Evolutionary conservation across 1,139 yeast species (phyloP), one percentile per base, ranked within the genome.

Genomic region (Debaryomyces sp.): DNA sequence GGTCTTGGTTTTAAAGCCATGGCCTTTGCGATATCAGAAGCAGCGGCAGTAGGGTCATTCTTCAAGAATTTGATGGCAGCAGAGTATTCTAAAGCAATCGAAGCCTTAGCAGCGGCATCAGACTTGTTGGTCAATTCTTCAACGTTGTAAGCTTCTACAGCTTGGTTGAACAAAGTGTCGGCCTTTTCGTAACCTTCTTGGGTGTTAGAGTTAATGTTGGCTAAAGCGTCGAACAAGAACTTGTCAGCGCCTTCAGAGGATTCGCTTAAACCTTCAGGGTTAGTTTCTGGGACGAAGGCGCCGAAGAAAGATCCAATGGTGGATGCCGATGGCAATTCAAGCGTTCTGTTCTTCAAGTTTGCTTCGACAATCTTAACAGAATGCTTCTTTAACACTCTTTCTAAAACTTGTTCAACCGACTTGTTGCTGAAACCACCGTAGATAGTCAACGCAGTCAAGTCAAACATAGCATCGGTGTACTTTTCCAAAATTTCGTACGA

Each of bases 391-490:
- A 94, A 80, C 41, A 89, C 91, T 68, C 97, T 84, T 75, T 95
- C 98, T 62, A 95, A 84, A 49, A 89, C 82, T 56, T 82, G 80
- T 68, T 91, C 96, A 50, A 89, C 81, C 30, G 89, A 78, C 62
- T 85, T 85, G 67, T 89, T 89, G 61, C 83, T 82, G 71, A 89
- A 87, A 6, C 90, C 91, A 41, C 91, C 91, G 63, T 80, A 82
- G 54, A 87, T 77, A 35, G 92, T 83, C 63, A 87, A 76, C 3
- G 96, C 92, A 49, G 98, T 92, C 68, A 89, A 82, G 70, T 95
- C 99, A 67, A 87, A 85, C 82, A 91, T 85, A 46, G 99, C 94
- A 51, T 92, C 96, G 47, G 84, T 81, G 69, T 81, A 90, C 56
- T 80, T 76, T 59, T 85, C 96, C 56, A 89, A 69, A 56, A 82